A percentile compares a stretch with the other conserved stretches of the same genome.
phyloP scores from a whole-genome alignment of 495 filamentous ascomycete species.

The Penicillium desertorum region DNA sequence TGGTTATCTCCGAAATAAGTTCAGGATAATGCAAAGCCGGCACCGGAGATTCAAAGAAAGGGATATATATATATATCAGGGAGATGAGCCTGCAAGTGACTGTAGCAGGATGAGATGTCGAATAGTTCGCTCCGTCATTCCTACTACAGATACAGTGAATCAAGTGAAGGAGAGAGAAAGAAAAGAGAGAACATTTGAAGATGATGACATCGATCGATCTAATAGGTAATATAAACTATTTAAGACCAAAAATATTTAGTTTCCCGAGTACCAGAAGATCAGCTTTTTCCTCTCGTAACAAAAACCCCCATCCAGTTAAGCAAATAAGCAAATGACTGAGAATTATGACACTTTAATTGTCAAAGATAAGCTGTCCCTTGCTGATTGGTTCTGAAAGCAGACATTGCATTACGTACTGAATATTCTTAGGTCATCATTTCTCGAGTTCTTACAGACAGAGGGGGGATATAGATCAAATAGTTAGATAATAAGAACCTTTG shows the following conservation, averaged over 20 bases:
- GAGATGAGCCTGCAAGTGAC: conserved; percentile 23
- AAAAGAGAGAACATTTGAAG: not conserved
- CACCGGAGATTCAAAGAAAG: conserved; percentile 11
- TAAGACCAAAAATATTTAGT: not conserved
- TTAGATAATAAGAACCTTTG: conserved; percentile 9
- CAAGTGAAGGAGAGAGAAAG: conserved; percentile 1
- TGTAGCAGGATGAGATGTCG: conserved; percentile 35
- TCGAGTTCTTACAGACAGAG: not conserved
- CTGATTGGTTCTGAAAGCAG: conserved; percentile 25
- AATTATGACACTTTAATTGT: conserved; percentile 30
- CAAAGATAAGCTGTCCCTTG: conserved; percentile 24
- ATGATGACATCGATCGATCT: conserved; percentile 22
- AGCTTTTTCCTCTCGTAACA: conserved; percentile 33
- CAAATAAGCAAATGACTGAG: conserved; percentile 1
- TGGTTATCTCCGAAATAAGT: conserved; percentile 21
- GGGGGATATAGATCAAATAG: not conserved
- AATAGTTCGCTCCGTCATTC: conserved; percentile 37
- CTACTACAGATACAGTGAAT: conserved; percentile 6
- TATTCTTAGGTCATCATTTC: conserved; percentile 11
- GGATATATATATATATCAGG: conserved; percentile 10
- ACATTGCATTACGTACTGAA: conserved; percentile 31
- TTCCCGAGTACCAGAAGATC: conserved; percentile 25
- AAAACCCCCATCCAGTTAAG: conserved; percentile 5
- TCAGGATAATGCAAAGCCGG: conserved; percentile 4
- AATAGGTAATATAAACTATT: conserved; percentile 5